These are phyloP conservation scores for Biscogniauxia sp. DNA, from an alignment of 2,329 filamentous ascomycete species.

Conservation along the genomic window DNA sequence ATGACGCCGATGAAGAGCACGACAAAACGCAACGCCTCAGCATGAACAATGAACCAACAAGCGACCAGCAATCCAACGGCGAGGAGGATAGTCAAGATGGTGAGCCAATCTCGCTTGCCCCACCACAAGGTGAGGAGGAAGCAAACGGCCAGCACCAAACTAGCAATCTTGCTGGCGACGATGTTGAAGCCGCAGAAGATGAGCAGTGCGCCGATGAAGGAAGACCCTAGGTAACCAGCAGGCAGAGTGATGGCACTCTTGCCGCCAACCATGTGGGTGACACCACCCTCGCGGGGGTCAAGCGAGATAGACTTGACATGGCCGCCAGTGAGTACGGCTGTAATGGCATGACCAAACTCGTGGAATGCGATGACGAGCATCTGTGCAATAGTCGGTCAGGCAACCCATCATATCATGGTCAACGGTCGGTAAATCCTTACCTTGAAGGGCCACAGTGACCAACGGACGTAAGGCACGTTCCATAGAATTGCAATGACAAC, in stretches of 20 bases:
- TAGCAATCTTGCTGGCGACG: conserved; percentile 76
- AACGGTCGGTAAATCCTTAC: conserved; percentile 37
- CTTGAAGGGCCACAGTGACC: conserved; percentile 79
- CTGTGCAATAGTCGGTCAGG: conserved; percentile 36
- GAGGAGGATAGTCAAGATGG: conserved; percentile 65
- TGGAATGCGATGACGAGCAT: conserved; percentile 85
- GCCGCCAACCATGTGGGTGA: conserved; percentile 74
- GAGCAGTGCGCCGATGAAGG: conserved; percentile 71
- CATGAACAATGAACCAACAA: conserved; percentile 79
- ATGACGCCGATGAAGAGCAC: conserved; percentile 81
- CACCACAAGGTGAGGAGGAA: conserved; percentile 81
- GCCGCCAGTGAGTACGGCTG: conserved; percentile 69
- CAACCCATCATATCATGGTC: conserved; percentile 1
- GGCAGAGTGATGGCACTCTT: conserved; percentile 69
- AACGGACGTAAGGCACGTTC: conserved; percentile 75
- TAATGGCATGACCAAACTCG: conserved; percentile 74
- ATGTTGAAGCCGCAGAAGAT: conserved; percentile 82
- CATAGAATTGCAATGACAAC: conserved; percentile 74
- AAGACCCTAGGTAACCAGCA: conserved; percentile 75
- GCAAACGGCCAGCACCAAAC: conserved; percentile 68
- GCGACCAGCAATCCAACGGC: conserved; percentile 69
- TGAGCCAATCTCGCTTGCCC: conserved; percentile 76
- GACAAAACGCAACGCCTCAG: conserved; percentile 69
- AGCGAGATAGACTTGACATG: conserved; percentile 71
- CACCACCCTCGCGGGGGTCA: conserved; percentile 73